These are phyloP conservation scores for Globisporangium nodosum DNA, from an alignment of 352 stramenopile species.

Conservation along the genomic window DNA sequence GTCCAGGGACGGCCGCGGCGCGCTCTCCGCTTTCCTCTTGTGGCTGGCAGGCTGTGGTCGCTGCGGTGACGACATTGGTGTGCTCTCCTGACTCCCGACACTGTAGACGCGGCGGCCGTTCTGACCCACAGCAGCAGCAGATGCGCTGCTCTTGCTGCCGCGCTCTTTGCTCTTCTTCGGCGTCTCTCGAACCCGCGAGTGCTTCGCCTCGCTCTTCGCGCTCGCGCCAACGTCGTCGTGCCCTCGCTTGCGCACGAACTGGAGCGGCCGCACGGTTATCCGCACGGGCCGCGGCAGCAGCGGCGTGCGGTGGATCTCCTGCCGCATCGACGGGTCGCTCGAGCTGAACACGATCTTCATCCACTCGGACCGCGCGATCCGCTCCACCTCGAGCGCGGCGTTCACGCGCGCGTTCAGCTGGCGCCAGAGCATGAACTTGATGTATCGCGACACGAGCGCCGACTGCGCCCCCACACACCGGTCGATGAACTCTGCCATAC, in stretches of 20 bases:
- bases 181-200: background rate
- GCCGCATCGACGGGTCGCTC: constrained; percentile 17
- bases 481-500: constrained; percentile 45
- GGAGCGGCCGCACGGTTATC: constrained; percentile 50
- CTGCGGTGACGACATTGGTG: background rate
- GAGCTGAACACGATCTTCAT: constrained; percentile 78
- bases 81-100: background rate
- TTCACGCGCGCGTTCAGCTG: constrained; percentile 44
- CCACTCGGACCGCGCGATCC: constrained; percentile 56
- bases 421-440: constrained; percentile 49
- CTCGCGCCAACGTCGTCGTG: constrained; percentile 10
- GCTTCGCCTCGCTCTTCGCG: constrained; percentile 8
- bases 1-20: background rate
- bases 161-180: background rate
- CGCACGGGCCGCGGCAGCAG: constrained; percentile 50
- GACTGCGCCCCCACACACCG: constrained; percentile 26
- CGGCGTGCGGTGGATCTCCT: constrained; percentile 22
- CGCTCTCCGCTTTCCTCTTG: constrained; percentile 10
- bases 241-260: constrained; percentile 27
- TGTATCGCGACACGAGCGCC: constrained; percentile 21
- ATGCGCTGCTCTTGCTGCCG: background rate
- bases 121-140: background rate
- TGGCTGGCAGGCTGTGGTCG: constrained; percentile 1
- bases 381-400: constrained; percentile 25
- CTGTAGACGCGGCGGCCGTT: constrained; percentile 2